A percentile compares a stretch with the other conserved stretches of the same genome.
Evolutionary conservation across 1,284 basidiomycete genomes (phyloP).

Genomic region (Ustilago hordei): DNA sequence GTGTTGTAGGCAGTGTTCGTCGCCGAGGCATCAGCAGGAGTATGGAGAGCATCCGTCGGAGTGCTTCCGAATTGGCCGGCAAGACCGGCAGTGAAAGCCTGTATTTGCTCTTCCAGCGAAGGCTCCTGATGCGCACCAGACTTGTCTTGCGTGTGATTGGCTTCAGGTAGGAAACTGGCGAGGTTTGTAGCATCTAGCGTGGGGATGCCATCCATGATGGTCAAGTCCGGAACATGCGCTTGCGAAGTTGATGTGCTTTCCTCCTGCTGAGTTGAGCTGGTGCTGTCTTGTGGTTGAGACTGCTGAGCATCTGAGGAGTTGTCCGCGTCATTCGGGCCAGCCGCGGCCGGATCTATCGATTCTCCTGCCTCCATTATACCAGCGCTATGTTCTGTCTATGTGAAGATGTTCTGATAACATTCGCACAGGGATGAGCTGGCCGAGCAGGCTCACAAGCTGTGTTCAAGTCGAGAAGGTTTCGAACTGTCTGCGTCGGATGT

Average conservation of each 20-base stretch:
- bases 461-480: background rate
- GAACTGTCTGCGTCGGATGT: background rate
- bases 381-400: constrained; percentile 14
- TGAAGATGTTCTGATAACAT: background rate
- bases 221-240: constrained; percentile 16
- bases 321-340: background rate
- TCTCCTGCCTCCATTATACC: constrained; percentile 47
- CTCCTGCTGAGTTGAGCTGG: background rate
- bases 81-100: constrained; percentile 43
- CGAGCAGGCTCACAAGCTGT: background rate
- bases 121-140: constrained; percentile 7
- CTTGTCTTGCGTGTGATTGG: constrained; percentile 14
- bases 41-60: constrained; percentile 16
- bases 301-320: constrained; percentile 5
- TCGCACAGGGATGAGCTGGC: background rate
- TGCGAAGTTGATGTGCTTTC: constrained; percentile 5
- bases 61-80: constrained; percentile 27
- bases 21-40: constrained; percentile 25
- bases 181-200: constrained; percentile 33
- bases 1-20: constrained; percentile 31
- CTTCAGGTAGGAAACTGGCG: constrained; percentile 25
- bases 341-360: constrained; percentile 37
- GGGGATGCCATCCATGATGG: constrained; percentile 41
- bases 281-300: constrained; percentile 1
- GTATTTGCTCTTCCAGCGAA: constrained; percentile 41